These are phyloP conservation scores for Ajuga chamaepitys DNA, from an alignment of 257 asterid species.

Conservation along the genomic window DNA sequence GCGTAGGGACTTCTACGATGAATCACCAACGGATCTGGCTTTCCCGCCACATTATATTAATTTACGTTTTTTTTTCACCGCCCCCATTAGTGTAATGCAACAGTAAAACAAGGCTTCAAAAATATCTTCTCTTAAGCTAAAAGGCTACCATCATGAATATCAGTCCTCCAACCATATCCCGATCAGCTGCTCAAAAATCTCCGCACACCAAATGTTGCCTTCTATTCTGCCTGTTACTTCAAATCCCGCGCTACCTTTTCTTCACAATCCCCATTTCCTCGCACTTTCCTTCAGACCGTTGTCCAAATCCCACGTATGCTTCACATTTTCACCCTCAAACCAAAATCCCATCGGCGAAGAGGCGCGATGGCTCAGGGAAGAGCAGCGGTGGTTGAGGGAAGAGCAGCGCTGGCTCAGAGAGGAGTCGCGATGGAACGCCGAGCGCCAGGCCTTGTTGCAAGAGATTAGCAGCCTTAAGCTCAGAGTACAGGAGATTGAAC, in stretches of 20 bases:
- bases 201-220: constrained; percentile 21
- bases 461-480: constrained; percentile 52
- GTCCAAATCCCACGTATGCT: constrained; percentile 52
- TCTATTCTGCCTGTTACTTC: constrained; percentile 20
- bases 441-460: constrained; percentile 51
- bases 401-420: constrained; percentile 86
- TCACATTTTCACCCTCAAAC: constrained; percentile 33
- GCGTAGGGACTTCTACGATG: no score
- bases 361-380: constrained; percentile 88
- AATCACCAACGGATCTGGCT: no score
- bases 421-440: constrained; percentile 73
- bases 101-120: no score
- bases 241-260: constrained; percentile 14
- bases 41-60: no score
- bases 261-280: constrained; percentile 19
- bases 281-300: constrained; percentile 14
- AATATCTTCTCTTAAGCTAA: constrained; percentile 12
- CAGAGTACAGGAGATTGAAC: constrained; percentile 58
- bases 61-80: no score
- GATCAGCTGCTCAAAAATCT: neutral
- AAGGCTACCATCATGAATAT: constrained; percentile 3
- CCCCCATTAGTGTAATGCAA: no score
- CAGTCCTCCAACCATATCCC: constrained; percentile 2
- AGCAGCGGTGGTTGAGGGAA: constrained; percentile 94
- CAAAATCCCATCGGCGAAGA: constrained; percentile 40